phyloP scores from a whole-genome alignment of 2,329 filamentous ascomycete species.

The Stromatinia cepivora region DNA sequence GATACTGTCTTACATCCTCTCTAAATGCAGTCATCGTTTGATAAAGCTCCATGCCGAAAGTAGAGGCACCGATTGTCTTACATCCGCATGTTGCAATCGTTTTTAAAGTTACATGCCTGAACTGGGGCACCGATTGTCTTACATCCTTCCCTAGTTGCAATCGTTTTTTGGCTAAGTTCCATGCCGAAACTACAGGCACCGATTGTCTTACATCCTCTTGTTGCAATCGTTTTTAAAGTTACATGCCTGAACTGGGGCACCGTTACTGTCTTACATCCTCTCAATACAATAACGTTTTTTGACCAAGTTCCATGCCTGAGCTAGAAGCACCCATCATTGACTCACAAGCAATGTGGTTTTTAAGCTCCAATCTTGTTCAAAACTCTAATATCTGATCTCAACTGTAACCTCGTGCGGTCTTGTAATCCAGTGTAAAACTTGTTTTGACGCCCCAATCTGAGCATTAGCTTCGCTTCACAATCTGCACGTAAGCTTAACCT shows the following conservation, averaged over 20 bases:
- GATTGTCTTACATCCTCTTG: neutral
- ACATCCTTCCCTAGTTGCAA: neutral
- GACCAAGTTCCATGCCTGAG: neutral
- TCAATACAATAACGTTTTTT: neutral
- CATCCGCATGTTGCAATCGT: neutral
- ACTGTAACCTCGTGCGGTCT: neutral
- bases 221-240: neutral
- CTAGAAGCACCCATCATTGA: neutral
- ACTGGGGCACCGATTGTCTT: neutral
- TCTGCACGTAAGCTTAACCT: neutral
- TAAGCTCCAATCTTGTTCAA: neutral
- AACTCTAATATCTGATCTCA: neutral
- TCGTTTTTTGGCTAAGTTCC: neutral
- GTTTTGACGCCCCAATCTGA: neutral
- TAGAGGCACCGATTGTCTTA: neutral
- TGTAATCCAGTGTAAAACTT: too few relatives aligned
- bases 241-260: neutral
- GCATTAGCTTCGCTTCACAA: neutral
- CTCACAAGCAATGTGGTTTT: neutral
- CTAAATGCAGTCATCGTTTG: neutral
- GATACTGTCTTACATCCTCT: neutral
- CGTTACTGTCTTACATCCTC: neutral
- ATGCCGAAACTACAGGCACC: neutral
- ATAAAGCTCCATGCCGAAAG: neutral
- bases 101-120: neutral